Evolutionary conservation across 2,329 filamentous ascomycete species (phyloP), one percentile per base, ranked within the genome.

Genomic region (Apiospora aurea): DNA sequence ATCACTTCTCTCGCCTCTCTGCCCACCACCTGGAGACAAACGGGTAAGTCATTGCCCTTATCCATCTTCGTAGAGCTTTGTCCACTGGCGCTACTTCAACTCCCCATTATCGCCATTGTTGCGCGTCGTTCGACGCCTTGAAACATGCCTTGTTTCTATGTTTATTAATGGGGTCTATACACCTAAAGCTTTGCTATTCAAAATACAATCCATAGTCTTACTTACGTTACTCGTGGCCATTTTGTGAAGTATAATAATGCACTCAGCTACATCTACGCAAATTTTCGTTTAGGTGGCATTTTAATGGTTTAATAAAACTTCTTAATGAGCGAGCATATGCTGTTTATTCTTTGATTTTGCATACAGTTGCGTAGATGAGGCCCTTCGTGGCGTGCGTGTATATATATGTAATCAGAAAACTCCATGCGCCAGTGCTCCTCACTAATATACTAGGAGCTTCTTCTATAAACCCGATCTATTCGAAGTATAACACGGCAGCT

Each of bases 391-490:
- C 49, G 51, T n/a, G 7, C 26, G 7, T 5, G 16, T 41, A 10
- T 64, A 5, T 64, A 41, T 64, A 64, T 38, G 13, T 13, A 64
- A 21, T 4, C 8, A 64, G 29, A 64, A n/a, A 64, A n/a, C 34
- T n/a, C 18, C 34, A 41, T 64, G 18, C 57, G 57, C 57, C 57
- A n/a, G 34, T n/a, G 26, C 14, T 13, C 51, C 26, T 4, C 34
- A 29, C 51, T 14, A 13, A 34, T 57, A 24, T 57, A 24, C 26
- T 13, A 57, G 24, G 6, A 38, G 34, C 14, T 16, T 64, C 57
- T 64, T 64, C 57, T 64, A 64, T 4, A 41, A 41, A n/a, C 29
- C 57, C 18, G 57, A 41, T 64, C 34, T 64, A 64, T 41, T n/a
- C 18, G 18, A 64, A 64, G 21, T 41, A 14, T n/a, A 5, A 61